Evolutionary conservation across 441 rosid species (phyloP).

Genomic region (Gossypium lobatum): DNA sequence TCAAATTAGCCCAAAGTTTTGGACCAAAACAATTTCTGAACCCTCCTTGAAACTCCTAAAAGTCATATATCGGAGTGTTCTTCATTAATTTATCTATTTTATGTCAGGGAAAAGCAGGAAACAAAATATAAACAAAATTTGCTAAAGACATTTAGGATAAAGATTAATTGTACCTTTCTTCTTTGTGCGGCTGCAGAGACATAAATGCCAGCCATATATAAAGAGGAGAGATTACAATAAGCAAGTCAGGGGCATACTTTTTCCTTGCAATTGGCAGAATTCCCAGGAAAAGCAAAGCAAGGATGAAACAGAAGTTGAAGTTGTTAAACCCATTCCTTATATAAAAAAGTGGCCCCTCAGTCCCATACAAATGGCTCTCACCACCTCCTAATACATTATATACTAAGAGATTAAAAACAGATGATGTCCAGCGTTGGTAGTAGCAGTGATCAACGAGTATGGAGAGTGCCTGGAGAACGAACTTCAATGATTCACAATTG

Average conservation of each 20-base stretch:
- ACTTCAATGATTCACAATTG: conserved; percentile 10
- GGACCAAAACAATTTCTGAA: not conserved
- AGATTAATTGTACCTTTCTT: conserved; percentile 64
- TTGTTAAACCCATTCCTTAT: conserved; percentile 85
- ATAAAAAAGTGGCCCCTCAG: conserved; percentile 67
- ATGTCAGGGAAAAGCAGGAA: not conserved
- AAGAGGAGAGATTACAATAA: conserved; percentile 71
- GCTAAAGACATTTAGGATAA: not conserved
- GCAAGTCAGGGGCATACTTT: conserved; percentile 63
- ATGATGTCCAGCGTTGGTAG: conserved; percentile 79
- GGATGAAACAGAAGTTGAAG: conserved; percentile 79
- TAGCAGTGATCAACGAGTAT: conserved; percentile 57
- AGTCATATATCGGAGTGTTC: too few relatives aligned
- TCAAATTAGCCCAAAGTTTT: not conserved
- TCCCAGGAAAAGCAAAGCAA: conserved; percentile 64
- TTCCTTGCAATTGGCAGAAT: conserved; percentile 59
- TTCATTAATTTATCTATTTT: not conserved
- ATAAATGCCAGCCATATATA: conserved; percentile 90
- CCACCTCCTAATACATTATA: conserved; percentile 93
- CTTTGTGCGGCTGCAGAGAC: conserved; percentile 95
- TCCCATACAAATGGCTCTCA: conserved; percentile 92
- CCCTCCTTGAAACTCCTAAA: conserved; percentile 4
- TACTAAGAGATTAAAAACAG: conserved; percentile 67
- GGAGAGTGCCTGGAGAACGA: conserved; percentile 62
- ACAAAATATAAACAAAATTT: not conserved